Conservation (phyloP, 2,329 filamentous ascomycete genomes). For the Trichoderma asperellum region DNA sequence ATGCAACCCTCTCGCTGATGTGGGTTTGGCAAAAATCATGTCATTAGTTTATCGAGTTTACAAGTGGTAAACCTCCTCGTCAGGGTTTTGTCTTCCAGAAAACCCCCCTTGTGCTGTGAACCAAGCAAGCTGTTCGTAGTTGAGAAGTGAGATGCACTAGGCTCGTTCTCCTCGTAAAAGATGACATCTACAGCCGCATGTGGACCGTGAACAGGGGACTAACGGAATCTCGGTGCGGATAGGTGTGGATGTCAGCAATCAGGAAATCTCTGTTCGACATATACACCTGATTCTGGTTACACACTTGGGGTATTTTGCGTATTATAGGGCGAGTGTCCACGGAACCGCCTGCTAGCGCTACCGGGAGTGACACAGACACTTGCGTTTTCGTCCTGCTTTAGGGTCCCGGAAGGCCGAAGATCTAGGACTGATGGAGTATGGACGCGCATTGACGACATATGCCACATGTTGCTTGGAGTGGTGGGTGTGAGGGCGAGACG, state of each 20-base stretch:
- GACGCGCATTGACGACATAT: background rate
- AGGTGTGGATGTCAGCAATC: too few relatives aligned
- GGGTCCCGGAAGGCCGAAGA: background rate
- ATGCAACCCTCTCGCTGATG: background rate
- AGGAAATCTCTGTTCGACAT: too few relatives aligned
- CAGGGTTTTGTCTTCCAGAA: too few relatives aligned
- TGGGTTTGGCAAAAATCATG: background rate
- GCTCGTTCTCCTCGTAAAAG: too few relatives aligned
- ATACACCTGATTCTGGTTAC: background rate
- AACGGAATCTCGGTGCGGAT: too few relatives aligned
- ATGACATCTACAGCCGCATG: too few relatives aligned
- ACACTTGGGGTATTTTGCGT: background rate
- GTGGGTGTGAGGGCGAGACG: background rate
- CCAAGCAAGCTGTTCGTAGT: too few relatives aligned
- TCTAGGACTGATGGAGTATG: background rate
- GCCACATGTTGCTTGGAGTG: background rate
- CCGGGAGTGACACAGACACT: background rate
- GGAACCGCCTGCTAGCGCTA: background rate
- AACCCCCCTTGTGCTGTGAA: too few relatives aligned
- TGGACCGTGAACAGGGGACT: too few relatives aligned
- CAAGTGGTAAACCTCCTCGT: too few relatives aligned
- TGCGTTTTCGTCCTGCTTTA: background rate
- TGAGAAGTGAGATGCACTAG: too few relatives aligned
- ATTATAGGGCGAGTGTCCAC: background rate
- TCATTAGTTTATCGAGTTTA: background rate